Evolutionary conservation across 345 rosid species (phyloP).

Genomic region (Acer campestre): DNA sequence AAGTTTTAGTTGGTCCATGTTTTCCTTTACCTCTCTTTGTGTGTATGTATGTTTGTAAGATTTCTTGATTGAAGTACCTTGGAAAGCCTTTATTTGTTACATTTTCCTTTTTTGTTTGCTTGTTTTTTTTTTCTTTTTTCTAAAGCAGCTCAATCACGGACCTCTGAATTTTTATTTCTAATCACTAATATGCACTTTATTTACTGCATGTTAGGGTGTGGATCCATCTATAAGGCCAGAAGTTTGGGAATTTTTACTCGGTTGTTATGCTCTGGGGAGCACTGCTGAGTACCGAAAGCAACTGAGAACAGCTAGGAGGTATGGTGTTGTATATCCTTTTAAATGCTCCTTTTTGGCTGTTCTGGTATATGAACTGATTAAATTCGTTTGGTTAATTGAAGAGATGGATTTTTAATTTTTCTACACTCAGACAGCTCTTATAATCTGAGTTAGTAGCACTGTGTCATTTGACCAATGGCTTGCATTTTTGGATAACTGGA

Average conservation of each 20-base stretch:
- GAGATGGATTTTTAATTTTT: background rate
- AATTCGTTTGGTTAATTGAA: constrained; percentile 11
- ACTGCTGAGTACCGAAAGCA: constrained; percentile 74
- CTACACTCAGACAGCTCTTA: background rate
- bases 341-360: constrained; percentile 4
- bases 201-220: constrained; percentile 63
- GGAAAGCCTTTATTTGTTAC: background rate
- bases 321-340: constrained; percentile 3
- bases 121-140: background rate
- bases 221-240: constrained; percentile 90
- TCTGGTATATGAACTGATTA: constrained; percentile 11
- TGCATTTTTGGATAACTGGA: too few relatives aligned
- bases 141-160: background rate
- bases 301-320: constrained; percentile 83
- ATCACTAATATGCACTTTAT: constrained; percentile 17
- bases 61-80: background rate
- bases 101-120: background rate
- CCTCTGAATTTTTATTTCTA: background rate
- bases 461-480: background rate
- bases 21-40: background rate
- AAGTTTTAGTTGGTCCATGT: background rate
- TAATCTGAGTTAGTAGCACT: background rate
- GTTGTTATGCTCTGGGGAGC: constrained; percentile 76
- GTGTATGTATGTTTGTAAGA: background rate
- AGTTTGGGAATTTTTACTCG: constrained; percentile 96